These are phyloP conservation scores for Solanum peruvianum DNA, from an alignment of 257 asterid genomes.

Conservation along the genomic window DNA sequence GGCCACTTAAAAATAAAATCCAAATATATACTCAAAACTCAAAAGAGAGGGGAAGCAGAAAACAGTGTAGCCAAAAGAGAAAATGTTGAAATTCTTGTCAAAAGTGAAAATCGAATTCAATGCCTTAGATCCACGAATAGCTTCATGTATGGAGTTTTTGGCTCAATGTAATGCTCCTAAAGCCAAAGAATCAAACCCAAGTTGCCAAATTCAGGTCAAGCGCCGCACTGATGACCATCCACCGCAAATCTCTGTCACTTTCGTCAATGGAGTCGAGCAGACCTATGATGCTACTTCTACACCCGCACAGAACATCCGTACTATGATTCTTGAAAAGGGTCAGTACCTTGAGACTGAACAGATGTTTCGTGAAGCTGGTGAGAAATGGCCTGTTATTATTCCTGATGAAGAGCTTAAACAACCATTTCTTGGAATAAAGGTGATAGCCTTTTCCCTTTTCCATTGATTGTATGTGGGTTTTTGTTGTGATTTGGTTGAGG, in stretches of 20 bases:
- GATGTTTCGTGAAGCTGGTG: constrained; percentile 88
- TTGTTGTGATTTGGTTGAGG: neutral
- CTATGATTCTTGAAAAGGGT: constrained; percentile 85
- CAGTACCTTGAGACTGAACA: constrained; percentile 79
- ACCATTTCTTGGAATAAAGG: constrained; percentile 73
- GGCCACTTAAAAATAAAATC: neutral
- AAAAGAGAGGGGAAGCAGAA: neutral
- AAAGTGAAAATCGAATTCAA: constrained; percentile 89
- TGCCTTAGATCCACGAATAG: constrained; percentile 76
- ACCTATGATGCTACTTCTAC: constrained; percentile 75
- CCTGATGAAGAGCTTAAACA: constrained; percentile 57
- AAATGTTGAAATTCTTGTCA: constrained; percentile 87
- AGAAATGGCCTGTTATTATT: constrained; percentile 85
- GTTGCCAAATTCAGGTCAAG: constrained; percentile 80
- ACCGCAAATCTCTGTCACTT: constrained; percentile 82
- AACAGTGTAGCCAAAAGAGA: neutral
- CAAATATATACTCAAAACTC: neutral
- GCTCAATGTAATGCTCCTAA: constrained; percentile 90
- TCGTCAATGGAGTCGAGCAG: constrained; percentile 79
- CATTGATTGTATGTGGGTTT: neutral
- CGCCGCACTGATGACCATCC: constrained; percentile 91
- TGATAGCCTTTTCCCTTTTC: neutral
- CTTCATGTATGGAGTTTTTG: constrained; percentile 87
- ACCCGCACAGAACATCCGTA: constrained; percentile 71
- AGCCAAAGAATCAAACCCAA: constrained; percentile 84